A percentile compares a stretch with the other conserved stretches of the same genome.
These are phyloP conservation scores for Prunus dulcis DNA, from an alignment of 306 rosid genomes.

Conservation along the genomic window DNA sequence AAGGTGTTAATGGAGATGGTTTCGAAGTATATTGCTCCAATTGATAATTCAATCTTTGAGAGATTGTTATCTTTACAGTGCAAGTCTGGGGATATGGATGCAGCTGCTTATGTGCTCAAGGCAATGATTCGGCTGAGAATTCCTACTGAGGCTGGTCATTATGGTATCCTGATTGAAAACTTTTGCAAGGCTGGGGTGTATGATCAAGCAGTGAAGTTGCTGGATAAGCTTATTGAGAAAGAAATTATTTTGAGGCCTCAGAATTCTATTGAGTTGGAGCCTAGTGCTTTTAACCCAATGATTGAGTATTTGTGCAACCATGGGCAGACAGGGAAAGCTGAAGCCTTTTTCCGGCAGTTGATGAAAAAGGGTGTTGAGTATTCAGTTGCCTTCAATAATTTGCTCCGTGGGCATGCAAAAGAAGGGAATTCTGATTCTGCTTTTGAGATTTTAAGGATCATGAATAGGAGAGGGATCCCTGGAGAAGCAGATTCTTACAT, in stretches of 20 bases:
- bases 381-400: constrained; percentile 68
- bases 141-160: constrained; percentile 89
- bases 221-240: constrained; percentile 81
- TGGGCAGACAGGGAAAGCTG: constrained; percentile 76
- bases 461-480: constrained; percentile 74
- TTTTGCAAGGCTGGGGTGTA: constrained; percentile 67
- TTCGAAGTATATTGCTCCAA: constrained; percentile 56
- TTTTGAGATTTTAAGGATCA: constrained; percentile 74
- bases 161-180: constrained; percentile 73
- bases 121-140: constrained; percentile 75
- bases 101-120: constrained; percentile 69
- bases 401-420: constrained; percentile 74
- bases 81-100: constrained; percentile 71
- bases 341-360: constrained; percentile 69
- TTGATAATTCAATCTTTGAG: constrained; percentile 68
- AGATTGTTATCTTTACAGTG: constrained; percentile 58
- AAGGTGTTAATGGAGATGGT: constrained; percentile 73
- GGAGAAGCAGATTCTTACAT: constrained; percentile 65
- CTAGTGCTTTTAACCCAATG: constrained; percentile 73
- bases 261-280: constrained; percentile 59
- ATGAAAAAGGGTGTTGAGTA: constrained; percentile 81
- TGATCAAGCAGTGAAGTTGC: constrained; percentile 63
- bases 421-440: constrained; percentile 91
- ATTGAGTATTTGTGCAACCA: constrained; percentile 65
- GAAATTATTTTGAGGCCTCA: constrained; percentile 69